phyloP scores from a whole-genome alignment of 768 basidiomycete species.

The Sporobolomyces roseus region DNA sequence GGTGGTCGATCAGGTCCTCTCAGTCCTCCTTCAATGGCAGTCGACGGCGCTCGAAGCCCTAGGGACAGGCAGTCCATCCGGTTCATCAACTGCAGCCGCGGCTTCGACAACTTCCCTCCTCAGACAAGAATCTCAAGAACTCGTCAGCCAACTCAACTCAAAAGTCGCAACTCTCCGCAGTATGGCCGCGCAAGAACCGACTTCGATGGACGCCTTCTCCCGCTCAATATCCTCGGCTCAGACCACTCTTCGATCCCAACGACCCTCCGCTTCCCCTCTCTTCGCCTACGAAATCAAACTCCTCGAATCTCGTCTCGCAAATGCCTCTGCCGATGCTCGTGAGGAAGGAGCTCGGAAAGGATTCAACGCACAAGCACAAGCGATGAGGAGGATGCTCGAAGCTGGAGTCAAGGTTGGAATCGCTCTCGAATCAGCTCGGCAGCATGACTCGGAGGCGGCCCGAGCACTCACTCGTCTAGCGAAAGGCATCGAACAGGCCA shows the following conservation, averaged over 20 bases:
- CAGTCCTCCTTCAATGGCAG: constrained; percentile 27
- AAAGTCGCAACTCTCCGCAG: not conserved
- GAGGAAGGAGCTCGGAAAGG: not conserved
- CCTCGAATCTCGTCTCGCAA: constrained; percentile 12
- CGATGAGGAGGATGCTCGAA: constrained; percentile 29
- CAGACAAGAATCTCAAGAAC: constrained; percentile 1
- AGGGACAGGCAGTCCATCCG: not conserved
- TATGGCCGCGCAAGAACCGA: not conserved
- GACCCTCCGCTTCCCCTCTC: constrained; percentile 13
- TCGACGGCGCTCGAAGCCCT: not conserved
- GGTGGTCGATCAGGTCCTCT: constrained; percentile 2
- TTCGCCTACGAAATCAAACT: constrained; percentile 22
- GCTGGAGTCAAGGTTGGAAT: constrained; percentile 15
- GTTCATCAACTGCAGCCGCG: constrained; percentile 4
- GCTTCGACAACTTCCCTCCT: constrained; percentile 8
- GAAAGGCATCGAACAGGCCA: constrained; percentile 23
- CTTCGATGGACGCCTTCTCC: constrained; percentile 18
- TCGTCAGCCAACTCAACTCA: constrained; percentile 12
- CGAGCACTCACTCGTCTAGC: constrained; percentile 19
- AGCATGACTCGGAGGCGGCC: not conserved
- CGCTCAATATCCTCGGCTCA: not conserved
- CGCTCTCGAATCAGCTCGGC: constrained; percentile 23
- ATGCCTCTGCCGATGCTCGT: constrained; percentile 15
- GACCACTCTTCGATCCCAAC: constrained; percentile 2
- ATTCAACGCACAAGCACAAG: constrained; percentile 6